A percentile compares a stretch with the other conserved stretches of the same genome.
These are phyloP conservation scores for Oropetium thomaeum DNA, from an alignment of 176 grass and related monocot genomes.

Conservation along the genomic window DNA sequence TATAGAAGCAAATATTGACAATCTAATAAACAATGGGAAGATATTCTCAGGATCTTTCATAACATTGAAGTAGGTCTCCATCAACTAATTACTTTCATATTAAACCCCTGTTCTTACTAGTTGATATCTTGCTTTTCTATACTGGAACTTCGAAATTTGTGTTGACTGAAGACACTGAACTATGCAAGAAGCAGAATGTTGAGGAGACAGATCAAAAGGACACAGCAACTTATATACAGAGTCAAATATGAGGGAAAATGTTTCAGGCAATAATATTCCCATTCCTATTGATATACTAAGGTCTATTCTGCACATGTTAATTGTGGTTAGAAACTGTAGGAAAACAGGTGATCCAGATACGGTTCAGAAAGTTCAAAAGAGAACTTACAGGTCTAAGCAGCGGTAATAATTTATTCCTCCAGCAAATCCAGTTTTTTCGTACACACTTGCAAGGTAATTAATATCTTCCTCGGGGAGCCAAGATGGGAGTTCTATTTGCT, in stretches of 20 bases:
- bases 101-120: neutral
- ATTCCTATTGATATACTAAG: neutral
- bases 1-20: too few species aligned
- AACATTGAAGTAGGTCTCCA: neutral
- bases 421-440: constrained; percentile 32
- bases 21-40: too few species aligned
- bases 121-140: neutral
- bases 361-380: neutral
- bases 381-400: constrained; percentile 48
- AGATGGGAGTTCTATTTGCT: constrained; percentile 41
- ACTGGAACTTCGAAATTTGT: neutral
- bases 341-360: neutral
- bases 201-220: neutral
- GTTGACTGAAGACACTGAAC: neutral
- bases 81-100: neutral
- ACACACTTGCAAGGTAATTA: constrained; percentile 51
- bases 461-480: constrained; percentile 79
- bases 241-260: neutral
- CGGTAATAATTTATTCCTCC: constrained; percentile 57
- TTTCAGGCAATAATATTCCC: neutral
- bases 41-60: too few species aligned
- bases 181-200: neutral
- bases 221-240: neutral
- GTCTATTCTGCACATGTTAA: neutral
- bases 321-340: neutral